Base-by-base conservation (phyloP, 2,329 filamentous ascomycete genomes). In the Paracorniculantispora psalliotae region DNA sequence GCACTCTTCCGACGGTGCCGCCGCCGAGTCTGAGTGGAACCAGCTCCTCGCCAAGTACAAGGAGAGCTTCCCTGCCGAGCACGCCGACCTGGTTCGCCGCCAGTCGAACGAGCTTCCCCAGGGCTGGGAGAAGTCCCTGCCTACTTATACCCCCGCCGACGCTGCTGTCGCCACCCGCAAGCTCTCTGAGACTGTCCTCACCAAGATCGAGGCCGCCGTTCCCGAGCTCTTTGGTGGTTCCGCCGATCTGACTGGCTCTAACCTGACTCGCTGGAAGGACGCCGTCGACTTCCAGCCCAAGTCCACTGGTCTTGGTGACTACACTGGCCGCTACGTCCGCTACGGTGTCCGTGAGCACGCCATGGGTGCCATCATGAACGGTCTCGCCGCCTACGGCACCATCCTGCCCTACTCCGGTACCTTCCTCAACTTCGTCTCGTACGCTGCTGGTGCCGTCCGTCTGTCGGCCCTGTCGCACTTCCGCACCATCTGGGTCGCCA, bases 371-470 rank as follows among this genome's bases (percentile, higher is more conserved):
- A 91, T 96, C 77, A 89, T 96, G 81, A 96, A 96, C 83, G 94
- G 94, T 80, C 83, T 99, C 61, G 86, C 92, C 65, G 94, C 92
- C 64, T 99, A 97, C 78, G 94, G 94, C 69, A 96, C 92, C 71
- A 82, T 97, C 72, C 88, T 99, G 72, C 94, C 94, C 67, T 96
- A 92, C 68, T 87, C 87, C 66, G 94, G 94, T 79, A 97, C 94
- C 70, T 99, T 99, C 88, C 83, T 99, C 68, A 99, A 97, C 89
- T 99, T 99, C 77, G 92, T 97, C 67, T 97, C 93, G 26, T 99
- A 99, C 76, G 93, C 91, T 67, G 92, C 94, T 66, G 94, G 94
- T 78, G 88, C 94, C 70, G 89, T 97, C 73, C 93, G 94, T 79
- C 87, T 99, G 62, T 96, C 92, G 39, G 87, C 94, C 43, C 85